These are phyloP conservation scores for Tolypocladium inflatum DNA, from an alignment of 2,329 filamentous ascomycete genomes.

Conservation along the genomic window DNA sequence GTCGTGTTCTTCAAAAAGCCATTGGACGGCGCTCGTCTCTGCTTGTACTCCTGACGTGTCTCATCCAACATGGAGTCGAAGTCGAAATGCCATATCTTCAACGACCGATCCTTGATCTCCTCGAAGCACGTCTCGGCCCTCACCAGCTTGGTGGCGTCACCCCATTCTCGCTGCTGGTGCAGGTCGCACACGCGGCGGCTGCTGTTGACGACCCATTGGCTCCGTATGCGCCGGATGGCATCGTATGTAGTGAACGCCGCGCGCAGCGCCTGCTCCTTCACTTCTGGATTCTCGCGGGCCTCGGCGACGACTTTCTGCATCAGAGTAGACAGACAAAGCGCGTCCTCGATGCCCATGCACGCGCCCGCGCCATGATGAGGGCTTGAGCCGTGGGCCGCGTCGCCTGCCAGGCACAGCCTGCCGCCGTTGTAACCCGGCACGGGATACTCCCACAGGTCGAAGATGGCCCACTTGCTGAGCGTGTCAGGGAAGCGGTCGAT, in stretches of 20 bases:
- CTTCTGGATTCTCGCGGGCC: not conserved
- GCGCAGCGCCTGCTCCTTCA: not conserved
- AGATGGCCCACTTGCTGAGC: slow-evolving; percentile 31
- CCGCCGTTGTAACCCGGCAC: slow-evolving; percentile 31
- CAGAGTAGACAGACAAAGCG: not conserved
- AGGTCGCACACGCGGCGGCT: slow-evolving; percentile 5
- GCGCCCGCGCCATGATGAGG: slow-evolving; percentile 51
- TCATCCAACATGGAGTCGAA: not conserved
- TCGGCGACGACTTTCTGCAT: not conserved
- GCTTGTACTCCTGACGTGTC: not conserved
- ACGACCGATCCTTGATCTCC: slow-evolving; percentile 1
- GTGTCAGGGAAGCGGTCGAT: not conserved
- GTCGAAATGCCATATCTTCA: slow-evolving; percentile 3
- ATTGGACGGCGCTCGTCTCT: not conserved
- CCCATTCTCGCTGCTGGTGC: slow-evolving; percentile 3
- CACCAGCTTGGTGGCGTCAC: not conserved
- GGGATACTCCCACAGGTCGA: slow-evolving; percentile 33
- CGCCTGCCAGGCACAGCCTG: slow-evolving; percentile 42
- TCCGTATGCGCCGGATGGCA: slow-evolving; percentile 2
- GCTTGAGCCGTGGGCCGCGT: slow-evolving; percentile 54
- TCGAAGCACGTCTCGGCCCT: slow-evolving; percentile 2
- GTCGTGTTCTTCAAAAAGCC: not conserved
- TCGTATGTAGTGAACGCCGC: slow-evolving; percentile 3
- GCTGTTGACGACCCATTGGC: slow-evolving; percentile 7
- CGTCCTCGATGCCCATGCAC: slow-evolving; percentile 31